Conservation (phyloP, 108 stramenopile genomes). For the Pinguiococcus pyrenoidosus region DNA sequence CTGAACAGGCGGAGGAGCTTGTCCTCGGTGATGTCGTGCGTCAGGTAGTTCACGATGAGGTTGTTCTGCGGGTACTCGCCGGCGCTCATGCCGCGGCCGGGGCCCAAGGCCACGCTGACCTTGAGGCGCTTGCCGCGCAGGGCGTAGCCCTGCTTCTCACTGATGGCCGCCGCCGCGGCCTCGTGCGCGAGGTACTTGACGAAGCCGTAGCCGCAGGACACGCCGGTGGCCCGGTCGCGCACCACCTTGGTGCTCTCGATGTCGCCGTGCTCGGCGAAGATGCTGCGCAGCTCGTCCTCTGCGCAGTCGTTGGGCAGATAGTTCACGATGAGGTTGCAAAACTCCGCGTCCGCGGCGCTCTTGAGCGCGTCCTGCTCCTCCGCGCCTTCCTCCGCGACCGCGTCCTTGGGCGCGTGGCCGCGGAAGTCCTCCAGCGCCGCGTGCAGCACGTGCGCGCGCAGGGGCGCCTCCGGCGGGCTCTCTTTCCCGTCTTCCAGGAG, state of each 20-base stretch:
- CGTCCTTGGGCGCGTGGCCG: too few species aligned
- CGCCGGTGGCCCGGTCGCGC: conserved; percentile 25
- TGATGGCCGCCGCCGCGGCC: conserved; percentile 20
- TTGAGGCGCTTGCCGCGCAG: conserved; percentile 28
- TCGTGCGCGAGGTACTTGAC: conserved; percentile 25
- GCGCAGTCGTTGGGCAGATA: conserved; percentile 26
- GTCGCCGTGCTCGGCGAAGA: conserved; percentile 30
- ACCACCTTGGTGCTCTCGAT: conserved; percentile 33
- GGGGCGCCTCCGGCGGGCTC: too few species aligned
- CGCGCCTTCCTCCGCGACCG: too few species aligned
- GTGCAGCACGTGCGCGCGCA: too few species aligned
- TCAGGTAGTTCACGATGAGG: conserved; percentile 35
- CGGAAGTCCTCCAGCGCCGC: too few species aligned
- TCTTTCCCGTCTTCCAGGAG: too few species aligned
- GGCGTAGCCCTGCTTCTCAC: conserved; percentile 22
- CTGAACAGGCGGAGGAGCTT: conserved; percentile 24
- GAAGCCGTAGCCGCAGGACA: conserved; percentile 35
- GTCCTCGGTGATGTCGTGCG: conserved; percentile 26
- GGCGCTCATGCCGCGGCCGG: too few species aligned
- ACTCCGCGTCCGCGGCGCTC: too few species aligned
- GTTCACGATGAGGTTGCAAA: conserved; percentile 38
- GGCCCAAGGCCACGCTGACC: too few species aligned
- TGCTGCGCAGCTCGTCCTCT: conserved; percentile 25
- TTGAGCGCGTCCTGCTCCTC: too few species aligned
- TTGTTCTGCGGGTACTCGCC: too few species aligned